These are phyloP conservation scores for Beauveria caledonica DNA, from an alignment of 2,329 filamentous ascomycete genomes.

Conservation along the genomic window DNA sequence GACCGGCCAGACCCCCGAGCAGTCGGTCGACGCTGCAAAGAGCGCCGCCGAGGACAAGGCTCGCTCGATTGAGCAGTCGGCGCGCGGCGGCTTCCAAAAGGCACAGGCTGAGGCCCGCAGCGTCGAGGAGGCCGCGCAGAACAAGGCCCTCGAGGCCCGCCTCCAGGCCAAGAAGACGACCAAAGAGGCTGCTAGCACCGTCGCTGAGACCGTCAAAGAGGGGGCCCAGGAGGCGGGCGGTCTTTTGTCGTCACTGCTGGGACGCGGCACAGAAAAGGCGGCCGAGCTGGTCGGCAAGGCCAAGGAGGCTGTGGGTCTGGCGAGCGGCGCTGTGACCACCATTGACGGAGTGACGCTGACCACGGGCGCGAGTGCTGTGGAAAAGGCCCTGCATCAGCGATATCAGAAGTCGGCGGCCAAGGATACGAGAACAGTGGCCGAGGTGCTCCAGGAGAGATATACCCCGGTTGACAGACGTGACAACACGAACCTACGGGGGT, in stretches of 20 bases:
- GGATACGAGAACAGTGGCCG: slow-evolving; percentile 41
- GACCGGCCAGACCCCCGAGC: slow-evolving; percentile 23
- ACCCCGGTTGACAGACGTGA: slow-evolving; percentile 38
- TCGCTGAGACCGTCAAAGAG: slow-evolving; percentile 22
- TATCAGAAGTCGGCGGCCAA: slow-evolving; percentile 35
- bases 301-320: slow-evolving; percentile 27
- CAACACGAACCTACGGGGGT: slow-evolving; percentile 34
- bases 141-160: slow-evolving; percentile 21
- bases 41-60: slow-evolving; percentile 26
- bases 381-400: slow-evolving; percentile 44
- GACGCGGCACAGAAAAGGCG: slow-evolving; percentile 33
- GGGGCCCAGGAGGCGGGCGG: slow-evolving; percentile 29
- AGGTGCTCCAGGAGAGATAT: slow-evolving; percentile 49
- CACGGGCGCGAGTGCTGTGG: slow-evolving; percentile 28
- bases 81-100: slow-evolving; percentile 27
- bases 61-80: slow-evolving; percentile 23
- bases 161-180: slow-evolving; percentile 18
- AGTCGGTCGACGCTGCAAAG: slow-evolving; percentile 20
- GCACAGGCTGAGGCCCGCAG: slow-evolving; percentile 22
- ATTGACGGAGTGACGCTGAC: slow-evolving; percentile 19
- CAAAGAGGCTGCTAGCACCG: slow-evolving; percentile 15
- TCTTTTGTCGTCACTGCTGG: slow-evolving; percentile 30
- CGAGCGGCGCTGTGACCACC: slow-evolving; percentile 26
- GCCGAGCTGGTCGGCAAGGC: slow-evolving; percentile 29
- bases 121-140: slow-evolving; percentile 20